Percentiles rank a stretch among this genome's conserved stretches.
These are phyloP conservation scores for Sporothrix sp. DNA, from an alignment of 2,329 filamentous ascomycete genomes.

Conservation along the genomic window DNA sequence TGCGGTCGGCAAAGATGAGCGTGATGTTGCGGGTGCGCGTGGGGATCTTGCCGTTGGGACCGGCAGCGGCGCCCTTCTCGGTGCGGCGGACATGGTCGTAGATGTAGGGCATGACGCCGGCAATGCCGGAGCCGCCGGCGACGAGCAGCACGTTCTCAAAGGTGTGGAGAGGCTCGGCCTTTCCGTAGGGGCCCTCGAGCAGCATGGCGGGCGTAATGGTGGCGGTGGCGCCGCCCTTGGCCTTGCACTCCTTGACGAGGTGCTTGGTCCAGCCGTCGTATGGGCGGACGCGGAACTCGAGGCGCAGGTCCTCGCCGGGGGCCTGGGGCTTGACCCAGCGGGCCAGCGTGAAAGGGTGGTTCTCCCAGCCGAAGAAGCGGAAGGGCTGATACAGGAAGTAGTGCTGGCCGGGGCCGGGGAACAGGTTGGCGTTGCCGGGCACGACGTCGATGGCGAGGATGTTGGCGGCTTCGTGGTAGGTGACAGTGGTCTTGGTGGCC, in stretches of 20 bases:
- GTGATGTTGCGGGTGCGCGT: slow-evolving; percentile 16
- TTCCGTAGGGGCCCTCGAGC: slow-evolving; percentile 19
- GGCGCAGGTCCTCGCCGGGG: slow-evolving; percentile 4
- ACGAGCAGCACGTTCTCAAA: slow-evolving; percentile 17
- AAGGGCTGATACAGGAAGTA: slow-evolving; percentile 37
- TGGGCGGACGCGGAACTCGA: slow-evolving; percentile 16
- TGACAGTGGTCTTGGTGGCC: slow-evolving; percentile 9
- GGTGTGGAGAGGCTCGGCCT: slow-evolving; percentile 12
- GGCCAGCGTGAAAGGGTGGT: slow-evolving; percentile 40
- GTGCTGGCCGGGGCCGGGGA: slow-evolving; percentile 32
- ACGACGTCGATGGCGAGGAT: slow-evolving; percentile 13
- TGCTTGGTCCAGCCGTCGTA: slow-evolving; percentile 18
- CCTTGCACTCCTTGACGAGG: slow-evolving; percentile 13
- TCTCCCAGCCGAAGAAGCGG: slow-evolving; percentile 35
- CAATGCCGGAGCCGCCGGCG: slow-evolving; percentile 18
- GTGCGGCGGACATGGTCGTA: slow-evolving; percentile 15
- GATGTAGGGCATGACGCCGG: slow-evolving; percentile 16
- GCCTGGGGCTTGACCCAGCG: background rate
- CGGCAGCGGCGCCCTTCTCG: background rate
- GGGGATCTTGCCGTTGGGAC: background rate
- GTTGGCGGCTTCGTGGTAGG: slow-evolving; percentile 13
- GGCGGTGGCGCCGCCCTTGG: slow-evolving; percentile 2
- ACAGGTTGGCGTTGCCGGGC: slow-evolving; percentile 7
- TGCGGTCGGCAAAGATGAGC: slow-evolving; percentile 16
- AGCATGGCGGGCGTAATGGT: slow-evolving; percentile 11